Percentiles rank a stretch among this genome's conserved stretches.
phyloP scores from a whole-genome alignment of 2,329 filamentous ascomycete species.

The Aspergillus brunneoviolaceus region DNA sequence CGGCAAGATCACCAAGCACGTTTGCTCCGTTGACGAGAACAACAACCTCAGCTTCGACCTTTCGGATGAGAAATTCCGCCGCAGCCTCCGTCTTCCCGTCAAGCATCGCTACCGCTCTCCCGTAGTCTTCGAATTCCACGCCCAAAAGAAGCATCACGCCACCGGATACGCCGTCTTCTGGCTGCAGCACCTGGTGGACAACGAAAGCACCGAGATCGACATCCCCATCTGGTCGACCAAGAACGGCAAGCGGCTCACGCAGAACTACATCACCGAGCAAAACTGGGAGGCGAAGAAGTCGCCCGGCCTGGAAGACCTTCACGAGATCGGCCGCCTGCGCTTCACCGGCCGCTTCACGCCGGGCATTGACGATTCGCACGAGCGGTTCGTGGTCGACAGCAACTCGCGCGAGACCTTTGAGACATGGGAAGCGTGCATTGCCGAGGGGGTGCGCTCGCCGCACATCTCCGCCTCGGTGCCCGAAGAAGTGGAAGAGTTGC shows the following conservation, averaged over 20 bases:
- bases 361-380: conserved; percentile 83
- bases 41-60: conserved; percentile 60
- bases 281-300: conserved; percentile 63
- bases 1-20: conserved; percentile 64
- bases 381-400: conserved; percentile 80
- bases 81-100: conserved; percentile 74
- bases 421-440: conserved; percentile 86
- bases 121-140: conserved; percentile 82
- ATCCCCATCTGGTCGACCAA: conserved; percentile 89
- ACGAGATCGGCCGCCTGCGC: conserved; percentile 76
- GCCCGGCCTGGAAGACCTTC: conserved; percentile 71
- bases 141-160: conserved; percentile 65
- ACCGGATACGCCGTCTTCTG: conserved; percentile 79
- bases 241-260: conserved; percentile 71
- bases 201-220: conserved; percentile 72
- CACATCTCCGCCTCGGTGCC: conserved; percentile 73
- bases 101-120: conserved; percentile 88
- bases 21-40: conserved; percentile 61
- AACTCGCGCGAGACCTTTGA: conserved; percentile 90
- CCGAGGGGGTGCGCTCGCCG: conserved; percentile 76
- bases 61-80: conserved; percentile 49
- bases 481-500: conserved; percentile 68
- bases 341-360: conserved; percentile 84
- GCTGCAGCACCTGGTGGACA: conserved; percentile 81
- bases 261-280: conserved; percentile 86